Evolutionary conservation across 2,329 filamentous ascomycete species (phyloP), one percentile per base, ranked within the genome.

Genomic region (Penicillium frequentans): DNA sequence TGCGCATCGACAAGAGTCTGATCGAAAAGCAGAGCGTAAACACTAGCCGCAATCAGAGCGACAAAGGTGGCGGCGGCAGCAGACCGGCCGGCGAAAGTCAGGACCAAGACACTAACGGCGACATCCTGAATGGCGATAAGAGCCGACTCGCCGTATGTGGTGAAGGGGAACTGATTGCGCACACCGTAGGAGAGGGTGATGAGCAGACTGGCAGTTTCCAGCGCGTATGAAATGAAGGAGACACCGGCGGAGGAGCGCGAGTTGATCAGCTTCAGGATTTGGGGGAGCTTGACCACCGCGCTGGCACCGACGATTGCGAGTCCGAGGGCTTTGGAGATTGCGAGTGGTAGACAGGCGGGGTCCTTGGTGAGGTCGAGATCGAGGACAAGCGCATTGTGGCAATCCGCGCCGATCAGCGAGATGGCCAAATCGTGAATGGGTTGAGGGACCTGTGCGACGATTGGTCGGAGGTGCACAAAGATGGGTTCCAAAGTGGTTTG

Each of bases 61-160:
- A 98, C 82, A 71, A 96, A 93, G 3, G 88, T 80, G 1, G 89
- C 91, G 0, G 92, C 91, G 4, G 85, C 81, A 46, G 83, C 82
- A 0, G 81, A 79, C 64, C 86, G 84, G 10, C 90, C 89, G 57
- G 86, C 87, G 75, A 92, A 98, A 72, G 90, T 88, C 73, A 99
- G 80, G 43, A 99, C 92, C 67, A 98, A 77, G 49, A 92, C 85
- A 5, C 89, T 88, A 72, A 99, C 96, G 58, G 92, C 85, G 44
- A 98, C 85, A 76, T 99, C 96, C 80, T 99, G 95, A 57, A 88
- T 87, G 49, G 95, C 84, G 67, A 99, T 97, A 70, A 98, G 82
- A 37, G 90, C 92, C 27, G 91, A 93, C 84, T 99, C 95, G 75
- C 95, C 95, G 74, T 90, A 99, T 11, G 95, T 99, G 82, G 89